phyloP scores from a whole-genome alignment of 1,139 yeast species.

The Scheffersomyces segobiensis region DNA sequence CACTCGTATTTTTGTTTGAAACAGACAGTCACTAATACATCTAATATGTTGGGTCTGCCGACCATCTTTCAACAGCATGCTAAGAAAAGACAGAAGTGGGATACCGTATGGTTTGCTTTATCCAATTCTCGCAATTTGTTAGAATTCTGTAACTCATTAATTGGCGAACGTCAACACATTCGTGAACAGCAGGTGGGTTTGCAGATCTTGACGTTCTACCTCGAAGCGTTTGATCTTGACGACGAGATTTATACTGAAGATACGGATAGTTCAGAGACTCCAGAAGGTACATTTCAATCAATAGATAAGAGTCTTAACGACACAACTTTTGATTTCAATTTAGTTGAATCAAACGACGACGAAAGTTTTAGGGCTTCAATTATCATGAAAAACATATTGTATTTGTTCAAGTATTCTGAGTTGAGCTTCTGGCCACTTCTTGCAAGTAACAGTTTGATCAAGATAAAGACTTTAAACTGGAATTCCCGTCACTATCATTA shows the following conservation, averaged over 20 bases:
- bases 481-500: conserved; percentile 7
- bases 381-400: conserved; percentile 16
- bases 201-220: conserved; percentile 27
- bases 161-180: conserved; percentile 14
- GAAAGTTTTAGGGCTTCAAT: conserved; percentile 10
- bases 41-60: background rate
- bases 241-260: background rate
- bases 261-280: background rate
- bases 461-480: background rate
- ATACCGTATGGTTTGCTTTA: conserved; percentile 18
- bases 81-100: conserved; percentile 22
- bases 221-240: conserved; percentile 11
- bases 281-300: background rate
- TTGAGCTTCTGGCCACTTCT: conserved; percentile 38
- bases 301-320: background rate
- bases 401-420: conserved; percentile 22
- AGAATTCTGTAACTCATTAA: conserved; percentile 23
- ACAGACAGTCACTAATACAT: conserved; percentile 2
- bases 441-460: conserved; percentile 26
- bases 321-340: conserved; percentile 8
- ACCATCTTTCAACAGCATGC: background rate
- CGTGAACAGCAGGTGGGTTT: conserved; percentile 27
- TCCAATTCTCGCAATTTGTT: conserved; percentile 13
- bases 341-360: background rate
- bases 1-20: conserved; percentile 25